A percentile compares a stretch with the other conserved stretches of the same genome.
Evolutionary conservation across 1,284 basidiomycete species (phyloP).

Genomic region (Ceratobasidium papillatum): DNA sequence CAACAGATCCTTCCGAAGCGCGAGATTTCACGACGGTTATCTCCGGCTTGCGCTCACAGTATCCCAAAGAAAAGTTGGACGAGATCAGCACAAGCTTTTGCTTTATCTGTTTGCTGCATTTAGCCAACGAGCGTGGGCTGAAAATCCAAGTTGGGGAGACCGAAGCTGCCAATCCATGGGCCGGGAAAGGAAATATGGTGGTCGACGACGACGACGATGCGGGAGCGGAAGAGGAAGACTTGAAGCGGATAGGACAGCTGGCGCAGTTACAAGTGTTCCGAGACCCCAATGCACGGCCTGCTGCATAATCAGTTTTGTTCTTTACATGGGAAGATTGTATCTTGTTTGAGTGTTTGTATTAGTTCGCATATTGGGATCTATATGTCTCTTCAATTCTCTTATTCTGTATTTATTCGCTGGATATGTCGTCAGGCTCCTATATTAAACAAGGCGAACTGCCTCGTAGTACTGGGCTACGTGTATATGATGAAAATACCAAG

Average conservation of each 20-base stretch:
- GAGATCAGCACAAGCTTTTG: conserved; percentile 99
- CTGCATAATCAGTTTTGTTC: conserved; percentile 55
- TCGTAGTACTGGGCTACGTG: too few species aligned
- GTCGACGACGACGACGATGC: conserved; percentile 48
- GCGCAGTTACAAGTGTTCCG: conserved; percentile 81
- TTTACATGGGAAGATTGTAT: background rate
- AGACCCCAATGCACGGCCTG: conserved; percentile 69
- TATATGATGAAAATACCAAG: too few species aligned
- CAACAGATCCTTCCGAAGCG: conserved; percentile 70
- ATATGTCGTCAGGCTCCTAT: background rate
- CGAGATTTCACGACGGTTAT: conserved; percentile 88
- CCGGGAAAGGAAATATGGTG: conserved; percentile 49
- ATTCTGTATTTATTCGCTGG: conserved; percentile 33
- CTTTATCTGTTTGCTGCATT: conserved; percentile 95
- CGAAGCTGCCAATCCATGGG: conserved; percentile 48
- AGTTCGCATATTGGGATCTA: background rate
- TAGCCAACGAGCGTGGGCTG: conserved; percentile 95
- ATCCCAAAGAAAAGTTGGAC: conserved; percentile 93
- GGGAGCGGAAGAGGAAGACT: conserved; percentile 49
- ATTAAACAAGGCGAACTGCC: background rate
- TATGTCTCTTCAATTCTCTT: background rate
- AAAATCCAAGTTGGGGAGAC: conserved; percentile 70
- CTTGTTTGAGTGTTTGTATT: conserved; percentile 4
- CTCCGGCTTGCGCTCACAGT: conserved; percentile 78
- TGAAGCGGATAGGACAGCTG: conserved; percentile 66